Evolutionary conservation across 306 rosid genomes (phyloP), one percentile per base, ranked within the genome.

Genomic region (Corylus americana): DNA sequence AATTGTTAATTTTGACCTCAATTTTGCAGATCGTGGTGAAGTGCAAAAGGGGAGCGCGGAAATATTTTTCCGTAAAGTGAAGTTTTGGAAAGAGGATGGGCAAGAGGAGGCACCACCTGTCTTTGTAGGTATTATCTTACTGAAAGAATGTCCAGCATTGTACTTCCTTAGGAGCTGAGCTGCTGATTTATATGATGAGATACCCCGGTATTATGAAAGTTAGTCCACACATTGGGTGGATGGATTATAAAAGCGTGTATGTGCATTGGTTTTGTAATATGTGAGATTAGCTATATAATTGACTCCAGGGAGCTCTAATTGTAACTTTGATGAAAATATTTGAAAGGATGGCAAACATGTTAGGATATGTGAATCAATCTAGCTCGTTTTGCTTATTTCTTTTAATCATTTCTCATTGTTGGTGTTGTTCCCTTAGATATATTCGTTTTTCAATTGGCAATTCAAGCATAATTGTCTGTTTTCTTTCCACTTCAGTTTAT

Each of bases 111-210:
- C 97, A 77, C 97, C 97, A 48, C 97, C 97, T 92, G 88, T 92
- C 94, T 92, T 92, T 92, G 96, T 92, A 89, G 94, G 97, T 92
- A 89, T 92, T 90, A 92, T 91, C 84, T 86, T 88, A 85, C 89
- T 72, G 81, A 87, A 42, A 86, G 80, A 78, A 78, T 71, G 82
- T 83, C 79, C 73, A 80, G 87, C 79, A 76, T 72, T 80, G 77
- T 81, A 62, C 64, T 17, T 68, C 31, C 63, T 69, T 55, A 45
- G 63, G 82, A 71, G 76, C 74, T 79, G 67, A 75, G 48, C 58
- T 66, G 12, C 35, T 78, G 79, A 62, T 5, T 11, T 42, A 2
- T 49, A 49, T 49, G 53, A 49, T 49, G 53, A 2, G 53, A 49
- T 2, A 10, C 3, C 16, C 53, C 4, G 2, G 53, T 49, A 49